These are phyloP conservation scores for Geotrichum cucujoidarum DNA, from an alignment of 1,139 yeast genomes.

Conservation along the genomic window DNA sequence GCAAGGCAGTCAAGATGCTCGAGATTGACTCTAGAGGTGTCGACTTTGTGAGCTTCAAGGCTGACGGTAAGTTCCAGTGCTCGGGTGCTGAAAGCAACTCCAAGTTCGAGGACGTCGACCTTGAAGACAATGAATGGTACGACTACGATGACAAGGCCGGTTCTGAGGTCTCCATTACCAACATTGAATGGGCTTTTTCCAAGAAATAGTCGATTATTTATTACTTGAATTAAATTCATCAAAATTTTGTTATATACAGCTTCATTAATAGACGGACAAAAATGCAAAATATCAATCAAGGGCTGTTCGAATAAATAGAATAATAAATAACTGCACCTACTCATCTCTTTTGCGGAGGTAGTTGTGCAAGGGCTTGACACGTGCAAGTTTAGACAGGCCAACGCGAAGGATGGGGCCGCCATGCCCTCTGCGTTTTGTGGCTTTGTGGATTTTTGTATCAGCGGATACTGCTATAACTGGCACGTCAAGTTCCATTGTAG, in stretches of 20 bases:
- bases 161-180: conserved; percentile 76
- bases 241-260: not conserved
- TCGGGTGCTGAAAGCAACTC: conserved; percentile 50
- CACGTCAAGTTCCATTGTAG: too few relatives aligned
- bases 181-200: conserved; percentile 55
- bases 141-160: conserved; percentile 88
- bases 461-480: too few relatives aligned
- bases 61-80: conserved; percentile 61
- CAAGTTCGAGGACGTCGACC: conserved; percentile 58
- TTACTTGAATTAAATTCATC: not conserved
- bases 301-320: conserved; percentile 4
- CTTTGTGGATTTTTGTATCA: too few relatives aligned
- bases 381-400: conserved; percentile 14
- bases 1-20: conserved; percentile 42
- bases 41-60: conserved; percentile 62
- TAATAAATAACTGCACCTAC: too few relatives aligned
- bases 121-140: conserved; percentile 84
- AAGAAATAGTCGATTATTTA: conserved; percentile 19
- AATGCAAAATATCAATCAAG: not conserved
- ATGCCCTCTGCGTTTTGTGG: too few relatives aligned
- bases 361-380: conserved; percentile 14
- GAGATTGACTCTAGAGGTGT: conserved; percentile 84
- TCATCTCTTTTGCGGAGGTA: conserved; percentile 9
- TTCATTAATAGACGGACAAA: not conserved
- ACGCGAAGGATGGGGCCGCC: conserved; percentile 12